Evolutionary conservation across 2,329 filamentous ascomycete genomes (phyloP), one percentile per base, ranked within the genome.

Genomic region (Aspergillus japonicus): DNA sequence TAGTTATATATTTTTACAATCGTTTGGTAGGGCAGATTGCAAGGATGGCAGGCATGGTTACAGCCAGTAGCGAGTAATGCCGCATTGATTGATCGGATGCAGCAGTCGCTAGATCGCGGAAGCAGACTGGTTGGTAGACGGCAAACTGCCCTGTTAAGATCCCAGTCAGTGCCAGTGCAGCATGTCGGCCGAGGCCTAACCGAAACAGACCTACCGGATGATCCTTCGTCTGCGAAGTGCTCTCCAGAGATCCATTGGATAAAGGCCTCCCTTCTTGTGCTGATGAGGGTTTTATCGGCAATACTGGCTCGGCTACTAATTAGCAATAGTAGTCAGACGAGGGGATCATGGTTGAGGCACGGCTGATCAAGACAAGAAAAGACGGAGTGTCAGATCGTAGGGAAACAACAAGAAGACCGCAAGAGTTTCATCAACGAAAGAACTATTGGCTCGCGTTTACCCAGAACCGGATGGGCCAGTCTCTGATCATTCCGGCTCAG

Each of bases 401-500:
- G n/a, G 39, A 50, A 54, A 47, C 54, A 60, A 54, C 47, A 39
- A 42, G 47, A 48, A 54, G 16, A 42, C 21, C 33, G 29, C 26
- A 26, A 21, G 29, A 52, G 47, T 57, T 56, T 44, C 54, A 31
- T 26, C 26, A 54, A 59, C 16, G 39, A 57, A 44, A 42, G 21
- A 49, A 16, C 33, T 55, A 62, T 65, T 64, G 64, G 59, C 59
- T 55, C 50, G 50, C 51, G 53, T 54, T 54, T 61, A 35, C 52
- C 61, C 56, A 56, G 58, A 54, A 50, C 54, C 48, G 59, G 54
- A 55, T 48, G 58, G 48, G 50, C 54, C 56, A 31, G 54, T 59
- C 50, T 66, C 50, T 61, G 58, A 66, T 58, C 60, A 63, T 65
- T 63, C 60, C 62, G 44, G 52, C 35, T 53, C 53, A 62, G 63